A percentile compares a stretch with the other conserved stretches of the same genome.
These are phyloP conservation scores for Pseudisothecium myosuroides DNA, from an alignment of 225 moss, liverwort and hornwort species.

Conservation along the genomic window DNA sequence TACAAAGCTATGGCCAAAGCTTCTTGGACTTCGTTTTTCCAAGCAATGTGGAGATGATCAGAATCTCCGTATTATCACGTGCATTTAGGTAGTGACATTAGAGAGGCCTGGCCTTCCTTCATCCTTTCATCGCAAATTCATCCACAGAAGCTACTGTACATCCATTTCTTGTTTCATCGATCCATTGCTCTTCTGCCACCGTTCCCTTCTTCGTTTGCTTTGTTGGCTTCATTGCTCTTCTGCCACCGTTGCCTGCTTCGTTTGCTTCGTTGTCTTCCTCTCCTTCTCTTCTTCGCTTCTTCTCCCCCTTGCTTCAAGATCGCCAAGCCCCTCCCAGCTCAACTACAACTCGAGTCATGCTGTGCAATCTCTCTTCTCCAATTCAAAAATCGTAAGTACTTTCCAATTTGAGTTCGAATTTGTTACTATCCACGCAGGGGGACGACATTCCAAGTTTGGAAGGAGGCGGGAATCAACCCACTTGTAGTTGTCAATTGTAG, in stretches of 20 bases:
- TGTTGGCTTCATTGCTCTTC: background rate
- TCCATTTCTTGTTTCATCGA: background rate
- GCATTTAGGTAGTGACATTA: background rate
- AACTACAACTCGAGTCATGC: no score
- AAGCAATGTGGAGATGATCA: background rate
- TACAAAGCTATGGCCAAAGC: background rate
- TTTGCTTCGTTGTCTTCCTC: background rate
- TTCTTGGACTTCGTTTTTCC: background rate
- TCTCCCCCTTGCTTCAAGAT: background rate
- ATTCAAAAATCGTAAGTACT: background rate
- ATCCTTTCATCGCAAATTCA: background rate
- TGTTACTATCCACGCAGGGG: no score
- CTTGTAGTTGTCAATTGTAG: background rate
- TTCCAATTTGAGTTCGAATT: background rate
- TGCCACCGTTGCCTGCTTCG: background rate
- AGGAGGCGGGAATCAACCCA: background rate
- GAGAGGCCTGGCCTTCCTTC: background rate
- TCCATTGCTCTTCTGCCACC: background rate
- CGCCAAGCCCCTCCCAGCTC: background rate
- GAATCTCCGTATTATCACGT: background rate
- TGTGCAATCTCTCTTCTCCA: background rate
- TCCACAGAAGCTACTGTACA: background rate
- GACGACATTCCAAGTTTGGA: background rate
- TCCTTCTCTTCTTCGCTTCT: background rate
- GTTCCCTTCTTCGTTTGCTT: background rate